Conservation (phyloP, 495 filamentous ascomycete genomes). For the Neurospora sp. region DNA sequence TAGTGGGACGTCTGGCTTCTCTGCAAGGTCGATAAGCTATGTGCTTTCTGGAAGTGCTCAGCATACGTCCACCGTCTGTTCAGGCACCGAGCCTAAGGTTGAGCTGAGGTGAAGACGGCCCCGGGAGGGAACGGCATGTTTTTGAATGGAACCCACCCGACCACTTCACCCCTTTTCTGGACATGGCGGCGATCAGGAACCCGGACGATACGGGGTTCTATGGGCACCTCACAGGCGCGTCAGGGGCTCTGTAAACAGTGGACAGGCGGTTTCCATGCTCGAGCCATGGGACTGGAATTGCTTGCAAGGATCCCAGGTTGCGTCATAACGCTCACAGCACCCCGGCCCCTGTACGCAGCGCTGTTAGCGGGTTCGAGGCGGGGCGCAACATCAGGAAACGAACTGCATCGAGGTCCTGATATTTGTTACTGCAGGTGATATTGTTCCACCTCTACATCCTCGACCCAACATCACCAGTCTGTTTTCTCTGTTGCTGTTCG, state of each 20-base stretch:
- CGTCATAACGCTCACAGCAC: constrained; percentile 9
- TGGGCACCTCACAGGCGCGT: background rate
- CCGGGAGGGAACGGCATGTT: background rate
- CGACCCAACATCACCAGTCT: background rate
- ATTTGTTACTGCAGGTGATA: background rate
- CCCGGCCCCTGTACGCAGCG: constrained; percentile 33
- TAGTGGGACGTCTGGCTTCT: constrained; percentile 30
- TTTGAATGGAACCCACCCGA: background rate
- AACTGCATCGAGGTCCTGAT: background rate
- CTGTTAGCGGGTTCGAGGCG: constrained; percentile 49
- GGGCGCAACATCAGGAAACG: background rate
- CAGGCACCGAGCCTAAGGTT: constrained; percentile 39
- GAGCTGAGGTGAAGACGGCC: background rate
- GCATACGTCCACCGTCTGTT: constrained; percentile 9
- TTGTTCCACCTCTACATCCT: background rate
- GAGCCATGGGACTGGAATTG: background rate
- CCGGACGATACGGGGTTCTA: background rate
- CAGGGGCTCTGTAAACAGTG: background rate
- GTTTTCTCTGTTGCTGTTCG: background rate
- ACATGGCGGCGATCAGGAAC: background rate
- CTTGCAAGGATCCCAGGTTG: constrained; percentile 6
- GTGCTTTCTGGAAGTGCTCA: background rate
- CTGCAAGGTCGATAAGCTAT: background rate
- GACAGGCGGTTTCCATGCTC: background rate
- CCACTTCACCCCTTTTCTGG: background rate